Base-by-base conservation (phyloP, 768 basidiomycete species). In the Tylopilus felleus region DNA sequence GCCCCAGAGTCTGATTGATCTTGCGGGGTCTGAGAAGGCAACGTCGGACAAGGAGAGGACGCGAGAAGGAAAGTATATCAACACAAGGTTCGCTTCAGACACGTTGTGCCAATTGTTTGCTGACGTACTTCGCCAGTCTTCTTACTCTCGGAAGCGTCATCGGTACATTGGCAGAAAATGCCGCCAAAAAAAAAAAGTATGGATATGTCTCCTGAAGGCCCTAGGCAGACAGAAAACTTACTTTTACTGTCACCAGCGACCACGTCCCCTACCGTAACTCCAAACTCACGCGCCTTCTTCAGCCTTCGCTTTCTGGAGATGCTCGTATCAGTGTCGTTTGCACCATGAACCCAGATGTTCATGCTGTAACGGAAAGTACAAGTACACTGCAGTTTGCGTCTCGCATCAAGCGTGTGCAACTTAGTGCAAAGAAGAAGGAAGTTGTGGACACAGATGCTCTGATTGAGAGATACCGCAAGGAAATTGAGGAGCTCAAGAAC, bases 21-120 rank as follows among this genome's bases (percentile, higher is more conserved):
- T 99, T 12, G 97, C 97, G 47, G 97, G 97, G 4, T 96, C 93
- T 0, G 97, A 99, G 68, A 93, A 88, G 67, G 96, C 95, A 0
- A 98, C 95, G 0, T 90, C 89, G 1, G 93, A 95, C 70, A 96
- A 95, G 68, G 94, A 98, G 53, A 77, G 97, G 42, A 93, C 93
- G n/a, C 80, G 88, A 42, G 97, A 99, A 70, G 97, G 96, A 13
- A 92, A 90, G 66, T 96, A 94, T 65, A 99, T 98, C 73, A 99
- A 99, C 64, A 91, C 89, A 4, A 88, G 86, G 87, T 85, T 23
- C 9, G 65, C 57, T 44, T 44, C 14, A 6, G 8, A 4, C 6
- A 1, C 19, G n/a, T 8, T 29, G 7, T 9, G 28, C 5, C 8
- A 12, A 31, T 10, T 5, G 4, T 29, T 42, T 14, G 14, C 17